A percentile compares a stretch with the other conserved stretches of the same genome.
Evolutionary conservation across 1,284 basidiomycete species (phyloP).

Genomic region (Tylopilus sp.): DNA sequence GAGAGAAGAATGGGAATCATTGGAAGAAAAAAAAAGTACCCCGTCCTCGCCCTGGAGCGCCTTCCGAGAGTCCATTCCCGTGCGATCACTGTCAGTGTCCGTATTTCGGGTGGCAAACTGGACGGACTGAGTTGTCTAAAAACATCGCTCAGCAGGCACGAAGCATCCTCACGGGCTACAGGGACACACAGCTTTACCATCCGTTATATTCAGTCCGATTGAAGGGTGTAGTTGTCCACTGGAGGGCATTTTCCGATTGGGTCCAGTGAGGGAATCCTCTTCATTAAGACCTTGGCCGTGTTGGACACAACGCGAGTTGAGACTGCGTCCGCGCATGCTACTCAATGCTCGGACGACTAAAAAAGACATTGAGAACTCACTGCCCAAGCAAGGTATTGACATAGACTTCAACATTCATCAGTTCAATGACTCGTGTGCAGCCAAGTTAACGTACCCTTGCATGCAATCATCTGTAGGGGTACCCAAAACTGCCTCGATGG

Average conservation of each 20-base stretch:
- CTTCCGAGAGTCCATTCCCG: conserved; percentile 19
- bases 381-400: conserved; percentile 30
- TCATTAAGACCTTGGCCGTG: conserved; percentile 38
- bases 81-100: conserved; percentile 9
- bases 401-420: conserved; percentile 24
- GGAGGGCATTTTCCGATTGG: conserved; percentile 2
- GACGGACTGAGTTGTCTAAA: conserved; percentile 21
- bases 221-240: conserved; percentile 2
- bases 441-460: conserved; percentile 30
- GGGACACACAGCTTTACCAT: conserved; percentile 20
- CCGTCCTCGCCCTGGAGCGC: conserved; percentile 11
- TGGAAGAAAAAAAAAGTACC: conserved; percentile 5
- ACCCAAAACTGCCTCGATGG: conserved; percentile 36
- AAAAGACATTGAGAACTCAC: conserved; percentile 15
- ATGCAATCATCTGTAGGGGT: conserved; percentile 35
- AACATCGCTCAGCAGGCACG: neutral
- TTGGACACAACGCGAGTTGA: conserved; percentile 34
- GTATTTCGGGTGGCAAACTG: conserved; percentile 4
- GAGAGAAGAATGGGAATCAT: neutral
- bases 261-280: conserved; percentile 27
- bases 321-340: conserved; percentile 20
- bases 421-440: neutral
- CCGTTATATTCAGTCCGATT: conserved; percentile 18
- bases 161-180: neutral
- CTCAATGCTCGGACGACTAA: neutral